Evolutionary conservation across 2,329 filamentous ascomycete species (phyloP).

Genomic region (Hypoxylon sp.): DNA sequence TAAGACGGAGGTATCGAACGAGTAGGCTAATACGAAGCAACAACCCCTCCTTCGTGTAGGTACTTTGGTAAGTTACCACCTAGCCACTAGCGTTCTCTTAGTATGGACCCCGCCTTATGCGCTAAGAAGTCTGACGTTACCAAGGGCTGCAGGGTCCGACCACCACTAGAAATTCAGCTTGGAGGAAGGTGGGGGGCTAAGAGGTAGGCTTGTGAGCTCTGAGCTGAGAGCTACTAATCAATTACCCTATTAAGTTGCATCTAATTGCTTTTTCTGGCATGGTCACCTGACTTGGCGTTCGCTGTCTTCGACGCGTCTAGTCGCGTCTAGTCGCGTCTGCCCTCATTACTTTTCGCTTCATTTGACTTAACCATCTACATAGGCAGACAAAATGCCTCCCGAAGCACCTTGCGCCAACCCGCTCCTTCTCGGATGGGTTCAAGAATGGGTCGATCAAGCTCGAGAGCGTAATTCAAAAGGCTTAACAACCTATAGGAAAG

Average conservation of each 20-base stretch:
- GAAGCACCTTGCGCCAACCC: slow-evolving; percentile 74
- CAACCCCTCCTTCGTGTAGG: slow-evolving; percentile 33
- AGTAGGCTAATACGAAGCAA: slow-evolving; percentile 39
- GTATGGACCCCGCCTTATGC: slow-evolving; percentile 23
- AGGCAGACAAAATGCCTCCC: slow-evolving; percentile 39
- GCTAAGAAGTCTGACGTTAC: slow-evolving; percentile 41
- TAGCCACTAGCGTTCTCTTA: not conserved
- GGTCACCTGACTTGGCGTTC: slow-evolving; percentile 48
- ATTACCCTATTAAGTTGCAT: slow-evolving; percentile 21
- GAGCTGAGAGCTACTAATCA: slow-evolving; percentile 22
- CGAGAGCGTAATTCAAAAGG: slow-evolving; percentile 79
- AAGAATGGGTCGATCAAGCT: slow-evolving; percentile 82
- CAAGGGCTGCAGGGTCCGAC: slow-evolving; percentile 22
- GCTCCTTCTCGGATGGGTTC: slow-evolving; percentile 79
- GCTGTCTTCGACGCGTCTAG: slow-evolving; percentile 26
- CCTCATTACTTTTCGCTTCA: not conserved
- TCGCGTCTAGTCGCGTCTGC: slow-evolving; percentile 36
- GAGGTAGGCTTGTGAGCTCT: slow-evolving; percentile 27
- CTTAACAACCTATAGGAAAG: slow-evolving; percentile 79
- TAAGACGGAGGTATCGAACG: slow-evolving; percentile 31
- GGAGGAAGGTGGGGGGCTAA: slow-evolving; percentile 25
- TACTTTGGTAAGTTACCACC: slow-evolving; percentile 14
- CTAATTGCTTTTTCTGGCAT: slow-evolving; percentile 6
- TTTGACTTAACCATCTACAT: slow-evolving; percentile 16
- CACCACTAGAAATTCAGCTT: slow-evolving; percentile 25